A percentile compares a stretch with the other conserved stretches of the same genome.
Conservation (phyloP, 2,329 filamentous ascomycete species). For the Alternaria infectoria region DNA sequence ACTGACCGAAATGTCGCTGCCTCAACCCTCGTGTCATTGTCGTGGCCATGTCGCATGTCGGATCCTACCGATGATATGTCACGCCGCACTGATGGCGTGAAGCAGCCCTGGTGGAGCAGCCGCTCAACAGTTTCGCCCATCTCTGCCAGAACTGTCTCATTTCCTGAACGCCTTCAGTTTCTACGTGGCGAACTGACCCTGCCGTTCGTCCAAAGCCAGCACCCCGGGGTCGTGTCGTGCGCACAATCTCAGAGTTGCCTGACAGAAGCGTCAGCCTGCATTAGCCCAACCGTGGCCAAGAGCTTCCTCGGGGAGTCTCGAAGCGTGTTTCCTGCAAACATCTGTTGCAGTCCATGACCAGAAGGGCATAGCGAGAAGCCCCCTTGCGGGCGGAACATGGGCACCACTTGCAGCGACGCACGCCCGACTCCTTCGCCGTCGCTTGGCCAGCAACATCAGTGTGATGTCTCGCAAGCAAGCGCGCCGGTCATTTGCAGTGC, state of each 20-base stretch:
- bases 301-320: slow-evolving; percentile 30
- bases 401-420: slow-evolving; percentile 12
- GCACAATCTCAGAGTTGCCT: neutral
- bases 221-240: neutral
- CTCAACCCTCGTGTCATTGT: neutral
- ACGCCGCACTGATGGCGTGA: slow-evolving; percentile 1
- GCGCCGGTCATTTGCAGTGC: neutral
- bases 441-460: slow-evolving; percentile 7
- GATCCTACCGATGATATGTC: neutral
- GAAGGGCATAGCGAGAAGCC: slow-evolving; percentile 6
- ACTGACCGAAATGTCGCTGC: neutral
- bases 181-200: neutral
- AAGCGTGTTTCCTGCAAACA: slow-evolving; percentile 28
- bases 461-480: slow-evolving; percentile 13
- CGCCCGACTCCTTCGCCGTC: slow-evolving; percentile 2
- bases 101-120: neutral
- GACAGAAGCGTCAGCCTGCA: slow-evolving; percentile 18
- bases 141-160: neutral
- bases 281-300: slow-evolving; percentile 18
- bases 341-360: slow-evolving; percentile 14
- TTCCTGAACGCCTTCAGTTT: slow-evolving; percentile 1
- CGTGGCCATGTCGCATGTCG: neutral
- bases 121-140: slow-evolving; percentile 1
- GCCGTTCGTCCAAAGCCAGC: neutral
- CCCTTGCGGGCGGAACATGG: slow-evolving; percentile 17